Evolutionary conservation across 2,329 filamentous ascomycete species (phyloP).

Genomic region (Pseudogymnoascus sp.): DNA sequence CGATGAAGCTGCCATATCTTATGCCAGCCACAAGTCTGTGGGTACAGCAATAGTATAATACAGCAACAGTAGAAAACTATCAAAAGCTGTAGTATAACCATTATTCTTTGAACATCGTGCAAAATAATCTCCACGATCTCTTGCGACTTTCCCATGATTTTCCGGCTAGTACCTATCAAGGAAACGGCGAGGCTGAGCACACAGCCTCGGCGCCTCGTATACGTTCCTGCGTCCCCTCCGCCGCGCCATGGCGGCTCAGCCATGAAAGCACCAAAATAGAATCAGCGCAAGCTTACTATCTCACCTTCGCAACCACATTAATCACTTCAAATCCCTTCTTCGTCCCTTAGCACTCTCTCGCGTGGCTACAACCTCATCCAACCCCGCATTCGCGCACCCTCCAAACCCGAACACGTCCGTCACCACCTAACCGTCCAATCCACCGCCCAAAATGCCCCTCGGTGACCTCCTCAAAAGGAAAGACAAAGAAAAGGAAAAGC

Average conservation of each 20-base stretch:
- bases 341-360: background rate
- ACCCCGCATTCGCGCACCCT: background rate
- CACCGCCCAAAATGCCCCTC: conserved; percentile 43
- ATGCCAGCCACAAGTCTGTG: no score
- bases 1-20: no score
- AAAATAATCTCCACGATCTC: background rate
- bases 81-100: background rate
- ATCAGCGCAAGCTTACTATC: background rate
- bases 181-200: background rate
- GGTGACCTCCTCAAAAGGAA: conserved; percentile 54
- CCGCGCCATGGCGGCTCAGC: background rate
- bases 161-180: background rate
- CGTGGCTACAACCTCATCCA: background rate
- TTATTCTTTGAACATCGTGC: background rate
- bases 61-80: background rate
- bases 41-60: background rate
- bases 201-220: conserved; percentile 1
- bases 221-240: conserved; percentile 1
- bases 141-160: background rate
- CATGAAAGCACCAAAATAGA: background rate
- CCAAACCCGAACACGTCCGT: background rate
- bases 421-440: conserved; percentile 18
- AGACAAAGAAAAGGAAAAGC: conserved; percentile 31
- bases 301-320: background rate
- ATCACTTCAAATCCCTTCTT: background rate